Conservation (phyloP, 2,329 filamentous ascomycete species). For the Microcyclosporella mali region DNA sequence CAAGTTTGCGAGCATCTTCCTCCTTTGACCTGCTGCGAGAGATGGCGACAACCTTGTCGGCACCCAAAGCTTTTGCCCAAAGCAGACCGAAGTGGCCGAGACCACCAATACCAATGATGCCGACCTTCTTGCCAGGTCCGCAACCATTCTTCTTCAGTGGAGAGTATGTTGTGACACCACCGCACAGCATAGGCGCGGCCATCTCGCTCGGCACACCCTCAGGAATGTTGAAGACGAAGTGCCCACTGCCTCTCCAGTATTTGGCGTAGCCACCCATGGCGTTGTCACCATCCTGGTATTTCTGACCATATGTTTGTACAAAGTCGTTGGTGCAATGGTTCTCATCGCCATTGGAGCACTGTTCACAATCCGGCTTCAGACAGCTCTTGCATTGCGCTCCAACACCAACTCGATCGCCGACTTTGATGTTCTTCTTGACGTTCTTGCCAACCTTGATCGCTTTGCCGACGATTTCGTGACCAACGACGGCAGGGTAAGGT, state of each 20-base stretch:
- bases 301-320: slow-evolving; percentile 19
- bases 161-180: slow-evolving; percentile 65
- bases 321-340: slow-evolving; percentile 34
- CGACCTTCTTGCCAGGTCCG: slow-evolving; percentile 65
- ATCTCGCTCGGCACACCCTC: slow-evolving; percentile 42
- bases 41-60: slow-evolving; percentile 61
- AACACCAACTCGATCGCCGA: slow-evolving; percentile 42
- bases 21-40: slow-evolving; percentile 55
- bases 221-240: slow-evolving; percentile 54
- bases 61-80: slow-evolving; percentile 63
- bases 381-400: slow-evolving; percentile 46
- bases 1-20: slow-evolving; percentile 55
- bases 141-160: slow-evolving; percentile 61
- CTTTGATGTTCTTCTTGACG: slow-evolving; percentile 27
- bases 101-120: slow-evolving; percentile 66
- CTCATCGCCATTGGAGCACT: slow-evolving; percentile 44
- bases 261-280: slow-evolving; percentile 57
- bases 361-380: slow-evolving; percentile 44
- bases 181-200: slow-evolving; percentile 68
- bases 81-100: slow-evolving; percentile 59
- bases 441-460: slow-evolving; percentile 29
- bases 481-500: slow-evolving; percentile 20
- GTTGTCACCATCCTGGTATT: slow-evolving; percentile 16
- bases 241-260: slow-evolving; percentile 39
- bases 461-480: slow-evolving; percentile 31